Base-by-base conservation (phyloP, 2,329 filamentous ascomycete species). In the Trichoderma koningiopsis region DNA sequence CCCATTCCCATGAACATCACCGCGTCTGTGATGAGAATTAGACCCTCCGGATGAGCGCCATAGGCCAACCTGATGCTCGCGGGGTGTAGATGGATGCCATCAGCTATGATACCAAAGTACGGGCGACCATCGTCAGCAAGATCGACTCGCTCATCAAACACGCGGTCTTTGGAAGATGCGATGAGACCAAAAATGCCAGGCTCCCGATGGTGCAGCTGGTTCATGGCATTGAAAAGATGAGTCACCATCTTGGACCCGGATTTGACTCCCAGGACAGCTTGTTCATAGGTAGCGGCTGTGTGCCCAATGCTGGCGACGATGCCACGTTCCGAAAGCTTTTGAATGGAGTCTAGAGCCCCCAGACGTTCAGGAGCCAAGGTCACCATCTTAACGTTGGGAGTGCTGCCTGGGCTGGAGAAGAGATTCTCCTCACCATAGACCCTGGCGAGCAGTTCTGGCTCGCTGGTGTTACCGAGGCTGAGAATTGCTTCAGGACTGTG, bases 221-320 rank as follows among this genome's bases (percentile, higher is more conserved):
- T 56, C 53, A 56, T 56, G 14, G 53, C 53, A 56, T 56, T 56
- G 29, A 56, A 56, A n/a, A 56, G 53, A 56, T 56, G 53, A 10
- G 53, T 56, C 16, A 56, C 53, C 53, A 56, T 33, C 11, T 10
- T 56, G 19, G 53, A 56, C 16, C 53, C 53, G n/a, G 29, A 6
- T 33, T 56, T 56, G 27, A 56, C 53, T 19, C 53, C 53, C 8
- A 56, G 53, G 10, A 56, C 53, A n/a, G 53, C 53, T 56, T 56
- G 14, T 16, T 56, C 53, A n/a, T 56, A 56, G 53, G 53, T 56
- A 56, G 53, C 53, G 5, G 53, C 53, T n/a, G 53, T 56, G 16
- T 56, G 53, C 4, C 53, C 53, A 33, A 56, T 56, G 27, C 53
- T 56, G 13, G 53, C 53, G 27, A 56, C n/a, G 5, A 56, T n/a